Evolutionary conservation across 768 basidiomycete genomes (phyloP), one percentile per base, ranked within the genome.

Genomic region (Cystobasidium tubakii): DNA sequence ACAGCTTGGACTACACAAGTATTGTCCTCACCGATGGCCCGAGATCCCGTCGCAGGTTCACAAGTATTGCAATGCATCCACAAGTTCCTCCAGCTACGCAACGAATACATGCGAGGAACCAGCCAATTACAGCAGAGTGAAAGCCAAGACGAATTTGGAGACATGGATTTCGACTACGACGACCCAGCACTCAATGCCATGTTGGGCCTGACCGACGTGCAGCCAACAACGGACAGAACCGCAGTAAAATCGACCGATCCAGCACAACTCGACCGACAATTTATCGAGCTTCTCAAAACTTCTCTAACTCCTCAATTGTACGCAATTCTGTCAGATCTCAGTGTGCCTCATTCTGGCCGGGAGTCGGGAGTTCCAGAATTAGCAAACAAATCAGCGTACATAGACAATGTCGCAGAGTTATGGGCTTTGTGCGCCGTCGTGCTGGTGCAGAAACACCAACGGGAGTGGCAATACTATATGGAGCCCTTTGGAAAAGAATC

Each of bases 81-180:
- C 64, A 82, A 84, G 0, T 88, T 90, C 77, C 84, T 93, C 13
- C 82, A 87, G 73, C 85, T 84, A 21, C 84, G 90, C 39, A 62
- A 77, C 70, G 46, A 42, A 25, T 39, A 4, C 23, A 71, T 67
- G 57, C 74, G 36, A 78, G 78, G 42, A 75, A 55, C 19, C 75
- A 76, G 9, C 79, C 79, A 21, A 85, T 85, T 43, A 85, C 46
- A 15, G 15, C 46, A 84, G 54, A 86, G 86, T 77, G 90, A 91
- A 74, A 91, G 88, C 75, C 90, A 93, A 78, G 90, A 91, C 71
- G 87, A 88, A 66, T 92, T 87, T 75, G 86, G 85, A 19, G 82
- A 83, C 54, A 78, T 88, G 46, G 85, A 86, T 74, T 81, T 88
- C 60, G 86, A 88, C 69, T 83, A 87, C 27, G 82, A 85, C 66